Evolutionary conservation across 2,329 filamentous ascomycete species (phyloP).

Genomic region (Aspergillus piperis): DNA sequence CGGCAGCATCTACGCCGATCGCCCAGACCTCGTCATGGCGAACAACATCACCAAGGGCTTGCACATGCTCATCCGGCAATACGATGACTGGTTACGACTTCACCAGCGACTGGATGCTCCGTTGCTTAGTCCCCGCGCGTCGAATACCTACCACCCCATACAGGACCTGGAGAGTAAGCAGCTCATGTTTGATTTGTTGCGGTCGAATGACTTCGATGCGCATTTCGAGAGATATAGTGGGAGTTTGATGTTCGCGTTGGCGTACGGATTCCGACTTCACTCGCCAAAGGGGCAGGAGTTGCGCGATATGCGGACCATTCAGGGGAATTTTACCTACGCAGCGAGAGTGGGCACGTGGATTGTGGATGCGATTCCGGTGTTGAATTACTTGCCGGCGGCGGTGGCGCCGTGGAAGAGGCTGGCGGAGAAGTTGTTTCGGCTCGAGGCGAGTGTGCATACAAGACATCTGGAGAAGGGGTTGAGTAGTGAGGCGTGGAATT

Average conservation of each 20-base stretch:
- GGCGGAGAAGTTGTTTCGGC: conserved; percentile 20
- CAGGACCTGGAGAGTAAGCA: conserved; percentile 53
- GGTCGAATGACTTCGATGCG: conserved; percentile 44
- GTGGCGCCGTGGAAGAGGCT: conserved; percentile 42
- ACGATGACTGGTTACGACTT: conserved; percentile 42
- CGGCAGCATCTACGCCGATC: conserved; percentile 53
- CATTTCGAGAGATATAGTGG: conserved; percentile 52
- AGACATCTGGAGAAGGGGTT: conserved; percentile 19
- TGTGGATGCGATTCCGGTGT: conserved; percentile 46
- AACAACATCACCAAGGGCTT: conserved; percentile 48
- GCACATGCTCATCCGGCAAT: conserved; percentile 46
- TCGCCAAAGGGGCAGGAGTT: conserved; percentile 46
- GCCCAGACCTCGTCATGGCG: conserved; percentile 53
- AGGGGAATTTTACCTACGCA: conserved; percentile 51
- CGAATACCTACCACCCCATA: conserved; percentile 41
- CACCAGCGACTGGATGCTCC: conserved; percentile 45
- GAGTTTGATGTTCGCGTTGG: conserved; percentile 53
- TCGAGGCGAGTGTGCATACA: conserved; percentile 24
- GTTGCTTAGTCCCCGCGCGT: conserved; percentile 32
- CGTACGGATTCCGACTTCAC: conserved; percentile 52
- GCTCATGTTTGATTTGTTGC: conserved; percentile 46
- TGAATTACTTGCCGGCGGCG: conserved; percentile 43
- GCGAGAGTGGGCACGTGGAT: conserved; percentile 48
- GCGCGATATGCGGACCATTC: conserved; percentile 48
- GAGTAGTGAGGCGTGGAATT: conserved; percentile 26